Percentiles rank a stretch among this genome's conserved stretches.
Evolutionary conservation across 495 filamentous ascomycete genomes (phyloP).

Genomic region (Penicillium roqueforti): DNA sequence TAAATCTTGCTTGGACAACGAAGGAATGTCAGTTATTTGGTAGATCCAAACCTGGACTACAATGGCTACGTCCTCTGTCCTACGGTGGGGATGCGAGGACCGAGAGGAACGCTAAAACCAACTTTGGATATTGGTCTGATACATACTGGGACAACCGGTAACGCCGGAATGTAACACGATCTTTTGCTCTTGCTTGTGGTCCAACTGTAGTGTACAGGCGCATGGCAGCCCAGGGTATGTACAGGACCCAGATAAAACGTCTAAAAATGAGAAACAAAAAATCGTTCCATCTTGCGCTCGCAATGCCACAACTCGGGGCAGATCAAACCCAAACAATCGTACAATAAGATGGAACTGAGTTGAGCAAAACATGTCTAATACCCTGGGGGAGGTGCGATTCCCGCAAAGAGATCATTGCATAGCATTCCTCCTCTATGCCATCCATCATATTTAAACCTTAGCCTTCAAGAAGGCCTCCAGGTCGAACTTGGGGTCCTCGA

Average conservation of each 20-base stretch:
- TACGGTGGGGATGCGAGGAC: conserved; percentile 2
- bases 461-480: conserved; percentile 75
- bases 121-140: conserved; percentile 3
- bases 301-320: conserved; percentile 44
- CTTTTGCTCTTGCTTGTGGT: conserved; percentile 45
- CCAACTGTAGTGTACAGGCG: conserved; percentile 46
- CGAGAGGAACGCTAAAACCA: conserved; percentile 1
- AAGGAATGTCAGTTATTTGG: not conserved
- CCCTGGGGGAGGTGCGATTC: conserved; percentile 37
- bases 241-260: conserved; percentile 47
- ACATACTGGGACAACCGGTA: conserved; percentile 12
- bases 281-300: conserved; percentile 46
- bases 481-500: conserved; percentile 81
- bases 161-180: conserved; percentile 40
- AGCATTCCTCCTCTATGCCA: conserved; percentile 33
- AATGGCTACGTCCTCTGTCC: conserved; percentile 1
- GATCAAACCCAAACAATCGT: conserved; percentile 50
- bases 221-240: conserved; percentile 49
- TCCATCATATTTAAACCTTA: conserved; percentile 45
- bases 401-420: conserved; percentile 34
- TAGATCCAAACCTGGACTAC: not conserved
- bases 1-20: conserved; percentile 11
- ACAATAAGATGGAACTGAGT: conserved; percentile 41
- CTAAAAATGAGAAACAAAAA: conserved; percentile 38
- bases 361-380: conserved; percentile 37